Evolutionary conservation across 139 green algal species (phyloP).

Genomic region (Coelastrella sp.): DNA sequence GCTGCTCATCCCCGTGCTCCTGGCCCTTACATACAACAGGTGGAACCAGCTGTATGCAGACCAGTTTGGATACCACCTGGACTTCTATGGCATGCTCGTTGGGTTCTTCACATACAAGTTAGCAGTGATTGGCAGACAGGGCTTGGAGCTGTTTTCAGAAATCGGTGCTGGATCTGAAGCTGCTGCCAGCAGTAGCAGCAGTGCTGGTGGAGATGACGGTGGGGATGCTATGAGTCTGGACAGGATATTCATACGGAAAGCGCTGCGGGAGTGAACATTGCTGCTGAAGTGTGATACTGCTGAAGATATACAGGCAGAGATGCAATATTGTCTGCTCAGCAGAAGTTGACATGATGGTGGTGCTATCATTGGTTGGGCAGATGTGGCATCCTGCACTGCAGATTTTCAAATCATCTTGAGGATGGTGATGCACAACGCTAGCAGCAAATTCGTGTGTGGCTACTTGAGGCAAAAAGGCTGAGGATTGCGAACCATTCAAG

Average conservation of each 20-base stretch:
- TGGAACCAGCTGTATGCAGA: conserved; percentile 79
- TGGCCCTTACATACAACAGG: conserved; percentile 88
- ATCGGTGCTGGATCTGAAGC: conserved; percentile 46
- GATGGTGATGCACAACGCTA: too few relatives aligned
- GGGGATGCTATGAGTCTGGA: conserved; percentile 33
- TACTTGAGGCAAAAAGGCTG: too few relatives aligned
- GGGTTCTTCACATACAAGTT: conserved; percentile 99
- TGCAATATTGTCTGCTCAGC: too few relatives aligned
- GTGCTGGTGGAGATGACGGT: not conserved
- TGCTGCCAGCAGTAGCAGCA: not conserved
- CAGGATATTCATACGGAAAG: conserved; percentile 40
- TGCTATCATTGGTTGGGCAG: too few relatives aligned
- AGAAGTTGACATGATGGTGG: too few relatives aligned
- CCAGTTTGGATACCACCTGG: conserved; percentile 73
- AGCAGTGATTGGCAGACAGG: conserved; percentile 73
- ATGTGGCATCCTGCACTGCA: too few relatives aligned
- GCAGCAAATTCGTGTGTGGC: too few relatives aligned
- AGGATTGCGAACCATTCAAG: too few relatives aligned
- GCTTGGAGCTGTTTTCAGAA: conserved; percentile 57
- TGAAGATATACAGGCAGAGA: too few relatives aligned
- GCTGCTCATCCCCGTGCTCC: conserved; percentile 92
- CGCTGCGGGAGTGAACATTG: conserved; percentile 9
- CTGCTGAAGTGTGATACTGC: too few relatives aligned
- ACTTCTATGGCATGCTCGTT: conserved; percentile 92
- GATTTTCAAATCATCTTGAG: too few relatives aligned